These are phyloP conservation scores for Porogramme epimiltina DNA, from an alignment of 1,284 basidiomycete genomes.

Conservation along the genomic window DNA sequence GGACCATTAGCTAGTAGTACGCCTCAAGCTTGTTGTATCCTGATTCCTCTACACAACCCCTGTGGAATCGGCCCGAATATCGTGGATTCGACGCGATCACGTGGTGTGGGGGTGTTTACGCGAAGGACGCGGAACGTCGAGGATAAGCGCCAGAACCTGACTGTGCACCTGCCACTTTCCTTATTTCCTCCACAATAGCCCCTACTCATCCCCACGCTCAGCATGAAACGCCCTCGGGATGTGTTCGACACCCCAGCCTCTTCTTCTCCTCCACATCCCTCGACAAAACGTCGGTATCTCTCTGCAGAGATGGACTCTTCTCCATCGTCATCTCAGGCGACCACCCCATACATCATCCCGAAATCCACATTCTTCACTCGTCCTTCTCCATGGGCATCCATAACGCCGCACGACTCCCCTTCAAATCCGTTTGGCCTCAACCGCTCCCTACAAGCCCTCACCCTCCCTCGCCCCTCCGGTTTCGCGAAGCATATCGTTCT, in stretches of 20 bases:
- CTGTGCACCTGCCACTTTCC: slow-evolving; percentile 1
- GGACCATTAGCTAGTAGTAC: too few relatives aligned
- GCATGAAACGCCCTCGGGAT: slow-evolving; percentile 24
- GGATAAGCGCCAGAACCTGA: slow-evolving; percentile 3
- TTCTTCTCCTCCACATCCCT: slow-evolving; percentile 21
- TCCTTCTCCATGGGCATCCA: slow-evolving; percentile 22
- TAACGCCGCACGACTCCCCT: slow-evolving; percentile 40
- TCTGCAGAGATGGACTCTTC: slow-evolving; percentile 14
- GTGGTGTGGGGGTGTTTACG: too few relatives aligned
- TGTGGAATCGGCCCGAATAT: too few relatives aligned
- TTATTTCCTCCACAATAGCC: slow-evolving; percentile 8
- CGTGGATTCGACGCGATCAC: slow-evolving; percentile 11
- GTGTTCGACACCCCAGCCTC: slow-evolving; percentile 22
- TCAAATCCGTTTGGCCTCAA: slow-evolving; percentile 42
- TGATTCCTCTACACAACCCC: too few relatives aligned
- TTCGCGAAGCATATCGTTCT: slow-evolving; percentile 60
- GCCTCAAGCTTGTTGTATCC: too few relatives aligned
- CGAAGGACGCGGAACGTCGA: slow-evolving; percentile 2
- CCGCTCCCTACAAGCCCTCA: slow-evolving; percentile 33
- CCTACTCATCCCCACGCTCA: slow-evolving; percentile 4
- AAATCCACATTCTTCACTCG: background rate
- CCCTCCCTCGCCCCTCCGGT: slow-evolving; percentile 46
- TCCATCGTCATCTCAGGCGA: slow-evolving; percentile 5
- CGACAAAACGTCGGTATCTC: slow-evolving; percentile 25
- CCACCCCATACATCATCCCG: slow-evolving; percentile 28